Base-by-base conservation (phyloP, 2,329 filamentous ascomycete genomes). In the Exophiala bonariae region DNA sequence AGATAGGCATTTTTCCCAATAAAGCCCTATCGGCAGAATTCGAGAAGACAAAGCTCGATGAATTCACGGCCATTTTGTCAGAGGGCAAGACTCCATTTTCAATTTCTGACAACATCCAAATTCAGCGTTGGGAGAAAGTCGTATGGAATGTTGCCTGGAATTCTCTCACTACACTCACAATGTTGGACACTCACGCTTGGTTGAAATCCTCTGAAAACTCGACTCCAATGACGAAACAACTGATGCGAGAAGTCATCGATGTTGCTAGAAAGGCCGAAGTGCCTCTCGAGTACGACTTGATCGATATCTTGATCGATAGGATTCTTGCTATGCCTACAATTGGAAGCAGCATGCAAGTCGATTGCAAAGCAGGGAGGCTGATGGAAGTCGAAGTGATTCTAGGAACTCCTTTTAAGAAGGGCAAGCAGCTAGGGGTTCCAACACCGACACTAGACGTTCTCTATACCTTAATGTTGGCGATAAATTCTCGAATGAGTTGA, bases 1-100 rank as follows among this genome's bases (percentile, higher is more conserved):
- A 82, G 45, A 73, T 82, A 3, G 79, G 79, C 0, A 59, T 81
- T 0, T 81, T 74, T 52, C 63, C 69, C 0, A 78, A 75, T 23
- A 18, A 60, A 0, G 11, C 38, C 0, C 34, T 68, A 0, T 60
- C 70, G 1, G 9, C 34, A 0, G 17, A 50, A 0, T 6, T 57
- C 0, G 75, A 79, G 38, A 49, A 64, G 3, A 17, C 56, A 2
- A 66, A 66, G 0, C 67, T 81, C 0, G 50, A 71, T 0, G 58
- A 56, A 0, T 76, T 79, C 31, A 64, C 69, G 0, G 52, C 59
- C 0, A 54, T 79, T 0, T 57, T 80, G 2, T 61, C 58, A 0
- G 55, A 62, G 0, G 75, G 75, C 1, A 62, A 67, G 14, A 79
- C 75, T 0, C 59, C 54, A 7, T 64, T 67, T 52, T 55, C 64